phyloP scores from a whole-genome alignment of 78 protist genomes.

The Dictyostelium intermedium region DNA sequence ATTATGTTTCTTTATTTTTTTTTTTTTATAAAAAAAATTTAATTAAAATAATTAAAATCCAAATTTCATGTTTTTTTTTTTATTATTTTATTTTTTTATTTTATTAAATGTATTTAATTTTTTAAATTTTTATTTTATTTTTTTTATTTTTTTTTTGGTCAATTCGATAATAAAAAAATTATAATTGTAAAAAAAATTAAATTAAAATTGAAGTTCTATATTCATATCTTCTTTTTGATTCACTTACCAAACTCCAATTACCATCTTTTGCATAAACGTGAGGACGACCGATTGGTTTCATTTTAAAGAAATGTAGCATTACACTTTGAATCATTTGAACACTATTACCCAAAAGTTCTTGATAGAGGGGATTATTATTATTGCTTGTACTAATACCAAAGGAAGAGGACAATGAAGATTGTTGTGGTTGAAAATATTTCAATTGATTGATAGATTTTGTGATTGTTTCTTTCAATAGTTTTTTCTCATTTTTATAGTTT shows the following conservation, averaged over 20 bases:
- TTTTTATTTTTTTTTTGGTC: not conserved
- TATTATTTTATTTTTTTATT: too few relatives aligned
- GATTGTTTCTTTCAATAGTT: not conserved
- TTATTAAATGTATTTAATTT: too few relatives aligned
- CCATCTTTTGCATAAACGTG: not conserved
- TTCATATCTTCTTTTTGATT: not conserved
- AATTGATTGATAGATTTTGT: not conserved
- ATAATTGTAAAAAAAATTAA: too few relatives aligned
- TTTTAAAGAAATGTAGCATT: not conserved
- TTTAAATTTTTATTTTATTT: not conserved
- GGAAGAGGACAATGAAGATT: not conserved
- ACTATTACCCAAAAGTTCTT: not conserved
- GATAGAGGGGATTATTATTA: not conserved
- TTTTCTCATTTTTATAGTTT: not conserved
- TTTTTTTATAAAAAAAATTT: too few relatives aligned
- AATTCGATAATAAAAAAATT: too few relatives aligned
- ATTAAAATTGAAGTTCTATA: not conserved
- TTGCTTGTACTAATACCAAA: not conserved
- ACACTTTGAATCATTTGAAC: constrained; percentile 12
- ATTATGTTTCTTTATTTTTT: too few relatives aligned
- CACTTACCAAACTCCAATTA: not conserved
- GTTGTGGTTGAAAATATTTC: not conserved
- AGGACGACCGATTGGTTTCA: constrained; percentile 13
- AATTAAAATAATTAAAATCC: too few relatives aligned
- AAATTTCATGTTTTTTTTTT: too few relatives aligned